Evolutionary conservation across 2,329 filamentous ascomycete genomes (phyloP).

Genomic region (Alternaria gaisen): DNA sequence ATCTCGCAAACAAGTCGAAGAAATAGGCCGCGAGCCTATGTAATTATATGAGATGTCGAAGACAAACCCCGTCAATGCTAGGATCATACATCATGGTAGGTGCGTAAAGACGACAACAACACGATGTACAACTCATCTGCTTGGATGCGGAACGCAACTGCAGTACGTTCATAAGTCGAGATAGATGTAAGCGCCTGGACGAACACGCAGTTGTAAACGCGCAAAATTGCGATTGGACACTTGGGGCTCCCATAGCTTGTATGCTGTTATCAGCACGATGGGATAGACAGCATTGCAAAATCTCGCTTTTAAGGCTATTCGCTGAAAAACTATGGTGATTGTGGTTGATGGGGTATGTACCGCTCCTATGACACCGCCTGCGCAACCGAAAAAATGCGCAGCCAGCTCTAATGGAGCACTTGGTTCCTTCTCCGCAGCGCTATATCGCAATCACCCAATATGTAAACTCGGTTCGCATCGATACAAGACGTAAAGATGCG

Average conservation of each 20-base stretch:
- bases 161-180: background rate
- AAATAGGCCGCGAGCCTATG: no score
- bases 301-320: background rate
- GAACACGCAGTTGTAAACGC: background rate
- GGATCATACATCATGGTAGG: no score
- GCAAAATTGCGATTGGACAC: no score
- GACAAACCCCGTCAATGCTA: no score
- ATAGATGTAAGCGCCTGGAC: background rate
- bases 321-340: background rate
- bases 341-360: conserved; percentile 62
- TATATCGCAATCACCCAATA: conserved; percentile 64
- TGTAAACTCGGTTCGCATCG: conserved; percentile 38
- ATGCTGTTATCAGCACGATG: background rate
- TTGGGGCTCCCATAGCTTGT: background rate
- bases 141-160: background rate
- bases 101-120: no score
- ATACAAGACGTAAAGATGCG: conserved; percentile 51
- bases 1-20: background rate
- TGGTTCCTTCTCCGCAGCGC: conserved; percentile 65
- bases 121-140: background rate
- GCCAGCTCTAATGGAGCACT: conserved; percentile 78
- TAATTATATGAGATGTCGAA: no score
- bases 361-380: conserved; percentile 86
- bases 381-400: conserved; percentile 72
- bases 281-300: background rate